These are phyloP conservation scores for Arthroderma sp. DNA, from an alignment of 2,329 filamentous ascomycete genomes.

Conservation along the genomic window DNA sequence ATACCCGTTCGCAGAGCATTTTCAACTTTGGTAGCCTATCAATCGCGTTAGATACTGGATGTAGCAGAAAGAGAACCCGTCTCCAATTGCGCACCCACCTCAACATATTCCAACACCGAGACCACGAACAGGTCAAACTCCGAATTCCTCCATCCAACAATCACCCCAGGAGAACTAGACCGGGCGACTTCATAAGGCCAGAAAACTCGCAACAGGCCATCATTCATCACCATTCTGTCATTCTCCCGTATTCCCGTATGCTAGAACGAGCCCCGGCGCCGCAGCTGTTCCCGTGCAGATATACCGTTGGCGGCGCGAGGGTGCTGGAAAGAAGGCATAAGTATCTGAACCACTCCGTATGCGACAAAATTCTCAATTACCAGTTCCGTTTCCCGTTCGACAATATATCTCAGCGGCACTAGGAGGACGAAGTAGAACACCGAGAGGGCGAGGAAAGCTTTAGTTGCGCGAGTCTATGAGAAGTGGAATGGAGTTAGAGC, in stretches of 20 bases:
- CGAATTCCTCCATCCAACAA: constrained; percentile 94
- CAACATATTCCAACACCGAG: constrained; percentile 76
- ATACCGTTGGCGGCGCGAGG: constrained; percentile 68
- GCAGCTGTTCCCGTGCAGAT: constrained; percentile 88
- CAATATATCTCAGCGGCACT: constrained; percentile 71
- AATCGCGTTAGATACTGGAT: not conserved
- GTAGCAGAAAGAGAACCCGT: not conserved
- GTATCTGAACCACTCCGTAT: not conserved
- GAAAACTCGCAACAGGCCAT: constrained; percentile 95
- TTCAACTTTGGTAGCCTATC: constrained; percentile 64
- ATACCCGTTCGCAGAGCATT: constrained; percentile 73
- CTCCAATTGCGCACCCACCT: constrained; percentile 42
- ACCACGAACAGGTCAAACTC: constrained; percentile 81
- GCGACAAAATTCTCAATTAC: constrained; percentile 40
- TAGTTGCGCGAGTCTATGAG: constrained; percentile 61
- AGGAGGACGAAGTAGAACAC: constrained; percentile 73
- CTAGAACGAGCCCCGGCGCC: constrained; percentile 86
- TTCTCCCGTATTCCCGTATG: constrained; percentile 10
- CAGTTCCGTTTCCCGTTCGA: constrained; percentile 63
- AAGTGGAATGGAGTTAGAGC: constrained; percentile 4
- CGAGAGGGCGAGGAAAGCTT: constrained; percentile 72
- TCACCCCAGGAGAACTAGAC: constrained; percentile 63
- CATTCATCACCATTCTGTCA: constrained; percentile 51
- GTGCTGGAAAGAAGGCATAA: constrained; percentile 44
- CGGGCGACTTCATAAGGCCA: constrained; percentile 79